Base-by-base conservation (phyloP, 345 rosid species). In the Angophora floribunda region DNA sequence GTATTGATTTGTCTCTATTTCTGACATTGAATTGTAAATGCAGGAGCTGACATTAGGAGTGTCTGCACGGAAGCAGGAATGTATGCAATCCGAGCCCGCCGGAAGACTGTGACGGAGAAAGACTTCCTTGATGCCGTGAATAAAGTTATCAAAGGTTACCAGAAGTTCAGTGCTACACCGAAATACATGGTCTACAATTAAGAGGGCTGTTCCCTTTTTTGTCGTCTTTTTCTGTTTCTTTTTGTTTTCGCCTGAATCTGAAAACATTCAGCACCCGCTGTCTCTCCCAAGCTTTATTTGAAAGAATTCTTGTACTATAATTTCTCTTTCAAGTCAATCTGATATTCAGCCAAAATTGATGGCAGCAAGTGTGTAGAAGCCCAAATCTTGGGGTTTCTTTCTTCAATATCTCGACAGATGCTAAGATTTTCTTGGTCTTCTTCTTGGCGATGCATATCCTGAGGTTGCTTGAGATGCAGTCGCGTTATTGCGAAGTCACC, bases 1-100 rank as follows among this genome's bases (percentile, higher is more conserved):
- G 0, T 49, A 14, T 41, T 1, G 49, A 17, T 41, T 75, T 75
- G 28, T 75, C 41, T 1, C 19, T 13, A 75, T 75, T 41, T 19
- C 28, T 75, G 84, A 17, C 57, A 45, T 17, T 70, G 17, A 87
- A 52, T 51, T 87, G 59, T 50, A 84, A 87, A 61, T 55, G 85
- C 93, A 97, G 99, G 99, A 87, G 99, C 99, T 87, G 99, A 97
- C 89, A 97, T 97, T 63, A 91, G 99, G 89, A 96, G 99, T 86
- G 99, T 97, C 19, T 97, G 99, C 93, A 97, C 99, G 0, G 99
- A 97, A 90, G 99, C 99, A 6, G 99, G 99, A 32, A 96, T 97
- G 99, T 96, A 89, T 86, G 99, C 99, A 11, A 96, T 97, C 86
- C 90, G 99, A 82, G 99, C 99, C 7, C 91, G 99, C 63, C 92